Evolutionary conservation across 768 basidiomycete genomes (phyloP), one percentile per base, ranked within the genome.

Genomic region (Agaricus sinodeliciosus): DNA sequence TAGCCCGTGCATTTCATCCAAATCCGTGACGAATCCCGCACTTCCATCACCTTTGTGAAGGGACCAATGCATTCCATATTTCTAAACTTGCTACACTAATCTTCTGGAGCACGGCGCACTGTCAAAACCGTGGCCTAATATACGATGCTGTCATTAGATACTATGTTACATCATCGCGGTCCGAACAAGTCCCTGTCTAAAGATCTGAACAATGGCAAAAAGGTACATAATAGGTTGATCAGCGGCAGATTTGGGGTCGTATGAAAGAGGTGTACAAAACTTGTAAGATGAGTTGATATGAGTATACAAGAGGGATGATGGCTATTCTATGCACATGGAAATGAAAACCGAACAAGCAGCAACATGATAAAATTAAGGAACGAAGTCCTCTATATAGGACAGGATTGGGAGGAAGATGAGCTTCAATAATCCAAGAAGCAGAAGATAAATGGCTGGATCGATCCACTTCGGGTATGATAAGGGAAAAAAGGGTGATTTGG

Each of bases 221-320:
- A 39, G 9, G 16, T 16, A 39, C 13, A 39, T 39, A 8, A 31
- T 31, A 31, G 37, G 37, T 39, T 39, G 15, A 39, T 9, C 43
- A 44, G 27, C 9, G 27, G 43, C 9, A 34, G 25, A 41, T 40
- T 46, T 37, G 47, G 43, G 43, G 18, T 35, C 16, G 13, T 35
- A 34, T 34, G 37, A 28, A 28, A 12, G 22, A 22, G 27, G 25
- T 22, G 9, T 54, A 54, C 46, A 48, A 46, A 54, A 26, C 39
- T 35, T 43, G 46, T 27, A 28, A 28, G 37, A 54, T 54, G 45
- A 47, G 45, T 25, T 25, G 41, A 12, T 54, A 47, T 54, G 47
- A 54, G 46, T 54, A 54, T 54, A 54, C 52, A 54, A 48, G 39
- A 35, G 25, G 43, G 37, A 46, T 46, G 37, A n/a, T 46, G 37